Evolutionary conservation across 192 early-diverging fungal species (phyloP).

Genomic region (Dissophora ornata): DNA sequence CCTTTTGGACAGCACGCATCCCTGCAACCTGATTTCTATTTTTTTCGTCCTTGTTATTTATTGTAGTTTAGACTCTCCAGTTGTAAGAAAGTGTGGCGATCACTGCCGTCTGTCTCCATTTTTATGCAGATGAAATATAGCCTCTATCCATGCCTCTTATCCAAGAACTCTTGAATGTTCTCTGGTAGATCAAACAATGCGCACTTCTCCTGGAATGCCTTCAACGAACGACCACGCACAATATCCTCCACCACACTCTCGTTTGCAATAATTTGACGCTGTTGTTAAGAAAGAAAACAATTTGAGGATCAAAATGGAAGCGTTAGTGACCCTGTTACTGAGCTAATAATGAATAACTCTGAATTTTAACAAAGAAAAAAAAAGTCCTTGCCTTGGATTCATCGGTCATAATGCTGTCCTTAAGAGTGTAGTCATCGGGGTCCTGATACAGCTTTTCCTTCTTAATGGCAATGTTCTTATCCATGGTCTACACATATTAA

Average conservation of each 20-base stretch:
- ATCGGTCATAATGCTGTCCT: conserved; percentile 63
- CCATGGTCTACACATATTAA: conserved; percentile 33
- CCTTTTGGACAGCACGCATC: no score
- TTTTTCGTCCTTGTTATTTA: no score
- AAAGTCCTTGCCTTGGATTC: conserved; percentile 64
- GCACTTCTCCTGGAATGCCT: conserved; percentile 77
- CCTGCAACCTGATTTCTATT: no score
- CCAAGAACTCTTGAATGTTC: conserved; percentile 62
- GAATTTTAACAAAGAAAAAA: neutral
- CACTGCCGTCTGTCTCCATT: no score
- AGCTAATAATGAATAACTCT: neutral
- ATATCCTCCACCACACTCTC: conserved; percentile 79
- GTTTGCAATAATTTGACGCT: conserved; percentile 75
- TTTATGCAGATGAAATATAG: no score
- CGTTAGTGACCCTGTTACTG: neutral
- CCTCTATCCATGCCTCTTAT: conserved; percentile 55
- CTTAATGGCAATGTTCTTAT: conserved; percentile 55
- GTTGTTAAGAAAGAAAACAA: conserved; percentile 20
- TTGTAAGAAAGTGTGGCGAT: no score
- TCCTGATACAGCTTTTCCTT: conserved; percentile 63
- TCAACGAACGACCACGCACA: conserved; percentile 72
- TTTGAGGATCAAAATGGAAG: neutral
- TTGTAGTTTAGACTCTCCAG: no score
- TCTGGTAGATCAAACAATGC: conserved; percentile 65
- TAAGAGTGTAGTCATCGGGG: conserved; percentile 64